phyloP scores from a whole-genome alignment of 352 stramenopile genomes.

The Phytophthora pluvialis region DNA sequence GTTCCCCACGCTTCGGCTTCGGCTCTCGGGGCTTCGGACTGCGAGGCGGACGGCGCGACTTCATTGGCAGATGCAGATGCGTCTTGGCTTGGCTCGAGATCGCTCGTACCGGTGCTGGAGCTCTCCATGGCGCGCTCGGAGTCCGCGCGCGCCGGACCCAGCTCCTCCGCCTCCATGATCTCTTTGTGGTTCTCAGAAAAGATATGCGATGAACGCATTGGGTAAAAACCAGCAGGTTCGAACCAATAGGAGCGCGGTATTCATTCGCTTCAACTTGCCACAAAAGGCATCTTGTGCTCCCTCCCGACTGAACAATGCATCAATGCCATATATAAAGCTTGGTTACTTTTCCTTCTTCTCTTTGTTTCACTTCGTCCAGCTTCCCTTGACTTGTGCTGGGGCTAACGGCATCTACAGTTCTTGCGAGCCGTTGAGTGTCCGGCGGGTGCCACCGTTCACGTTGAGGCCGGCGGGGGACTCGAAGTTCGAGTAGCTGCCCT shows the following conservation, averaged over 20 bases:
- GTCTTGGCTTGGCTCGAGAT: neutral
- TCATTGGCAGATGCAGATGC: neutral
- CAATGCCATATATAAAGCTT: slow-evolving; percentile 30
- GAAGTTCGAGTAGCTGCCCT: slow-evolving; percentile 83
- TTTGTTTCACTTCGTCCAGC: slow-evolving; percentile 5
- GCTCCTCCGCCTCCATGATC: slow-evolving; percentile 27
- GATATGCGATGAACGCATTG: slow-evolving; percentile 17
- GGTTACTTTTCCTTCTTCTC: slow-evolving; percentile 22
- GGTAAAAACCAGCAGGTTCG: slow-evolving; percentile 10
- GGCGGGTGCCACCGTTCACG: slow-evolving; percentile 33
- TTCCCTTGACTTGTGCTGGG: neutral
- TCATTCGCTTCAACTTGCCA: slow-evolving; percentile 14
- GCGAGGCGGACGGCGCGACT: neutral
- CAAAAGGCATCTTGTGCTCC: neutral
- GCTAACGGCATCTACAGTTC: slow-evolving; percentile 28
- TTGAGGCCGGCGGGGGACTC: slow-evolving; percentile 62
- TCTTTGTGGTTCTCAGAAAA: slow-evolving; percentile 18
- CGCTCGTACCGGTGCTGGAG: slow-evolving; percentile 4
- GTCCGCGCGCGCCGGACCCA: slow-evolving; percentile 7
- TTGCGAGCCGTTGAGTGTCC: slow-evolving; percentile 46
- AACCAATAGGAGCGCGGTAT: slow-evolving; percentile 5
- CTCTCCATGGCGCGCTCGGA: slow-evolving; percentile 14
- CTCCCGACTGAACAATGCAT: slow-evolving; percentile 15
- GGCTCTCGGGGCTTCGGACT: slow-evolving; percentile 4
- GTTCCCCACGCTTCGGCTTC: slow-evolving; percentile 27